phyloP scores from a whole-genome alignment of 345 rosid genomes.

The Eucalyptus dawsonii region DNA sequence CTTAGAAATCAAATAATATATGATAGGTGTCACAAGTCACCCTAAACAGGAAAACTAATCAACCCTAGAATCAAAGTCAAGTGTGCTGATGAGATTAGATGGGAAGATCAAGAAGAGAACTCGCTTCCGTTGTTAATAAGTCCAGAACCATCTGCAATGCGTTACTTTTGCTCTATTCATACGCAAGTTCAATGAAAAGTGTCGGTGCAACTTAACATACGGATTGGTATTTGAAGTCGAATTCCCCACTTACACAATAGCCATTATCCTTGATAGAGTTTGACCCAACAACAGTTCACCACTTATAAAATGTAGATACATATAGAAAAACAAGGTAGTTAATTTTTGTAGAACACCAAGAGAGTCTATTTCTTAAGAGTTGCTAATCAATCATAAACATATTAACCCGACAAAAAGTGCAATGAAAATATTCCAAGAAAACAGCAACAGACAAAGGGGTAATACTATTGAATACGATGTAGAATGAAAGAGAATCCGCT shows the following conservation, averaged over 20 bases:
- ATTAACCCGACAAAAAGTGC: neutral
- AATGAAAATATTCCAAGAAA: neutral
- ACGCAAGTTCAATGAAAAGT: neutral
- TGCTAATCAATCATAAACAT: neutral
- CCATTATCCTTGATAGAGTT: neutral
- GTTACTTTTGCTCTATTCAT: neutral
- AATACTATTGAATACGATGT: neutral
- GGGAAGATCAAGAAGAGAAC: neutral
- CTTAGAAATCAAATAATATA: neutral
- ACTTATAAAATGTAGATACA: neutral
- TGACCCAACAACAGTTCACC: neutral
- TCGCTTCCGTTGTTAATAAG: neutral
- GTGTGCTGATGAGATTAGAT: neutral
- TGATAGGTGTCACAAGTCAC: neutral
- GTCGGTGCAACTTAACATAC: neutral
- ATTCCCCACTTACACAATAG: neutral
- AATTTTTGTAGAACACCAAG: neutral
- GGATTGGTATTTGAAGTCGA: neutral
- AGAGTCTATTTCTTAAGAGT: neutral
- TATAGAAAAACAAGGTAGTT: neutral
- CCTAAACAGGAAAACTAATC: neutral
- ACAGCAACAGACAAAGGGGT: neutral
- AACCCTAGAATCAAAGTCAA: neutral
- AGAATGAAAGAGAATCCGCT: constrained; percentile 1
- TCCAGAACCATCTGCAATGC: neutral